phyloP scores from a whole-genome alignment of 352 stramenopile species.

The Phytopythium mirpurense region DNA sequence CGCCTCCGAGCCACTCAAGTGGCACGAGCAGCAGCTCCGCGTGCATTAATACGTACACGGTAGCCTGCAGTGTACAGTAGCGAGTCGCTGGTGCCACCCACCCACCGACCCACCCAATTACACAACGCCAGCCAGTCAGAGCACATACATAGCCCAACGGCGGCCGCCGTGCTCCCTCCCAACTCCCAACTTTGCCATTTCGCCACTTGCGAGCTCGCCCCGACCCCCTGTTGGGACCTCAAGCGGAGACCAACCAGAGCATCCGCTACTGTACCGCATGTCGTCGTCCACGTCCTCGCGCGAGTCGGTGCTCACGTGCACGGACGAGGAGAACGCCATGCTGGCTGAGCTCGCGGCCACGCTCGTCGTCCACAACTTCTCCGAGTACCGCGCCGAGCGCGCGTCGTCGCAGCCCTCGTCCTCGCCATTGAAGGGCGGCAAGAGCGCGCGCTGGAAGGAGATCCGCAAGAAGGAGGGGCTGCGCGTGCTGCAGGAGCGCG shows the following conservation, averaged over 20 bases:
- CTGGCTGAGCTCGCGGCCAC: slow-evolving; percentile 25
- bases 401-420: slow-evolving; percentile 22
- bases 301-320: not conserved
- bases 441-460: slow-evolving; percentile 27
- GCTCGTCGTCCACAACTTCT: slow-evolving; percentile 37
- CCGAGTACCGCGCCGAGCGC: slow-evolving; percentile 32
- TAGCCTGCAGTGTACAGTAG: no score
- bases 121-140: no score
- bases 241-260: no score
- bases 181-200: no score
- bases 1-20: not conserved
- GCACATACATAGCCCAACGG: no score
- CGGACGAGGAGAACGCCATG: slow-evolving; percentile 13
- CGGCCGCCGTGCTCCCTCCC: no score
- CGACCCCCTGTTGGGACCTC: no score
- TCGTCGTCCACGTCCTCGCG: not conserved
- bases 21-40: no score
- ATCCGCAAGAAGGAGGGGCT: slow-evolving; percentile 21
- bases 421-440: slow-evolving; percentile 26
- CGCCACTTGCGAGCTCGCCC: no score
- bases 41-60: no score
- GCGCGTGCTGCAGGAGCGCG: slow-evolving; percentile 25
- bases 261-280: not conserved
- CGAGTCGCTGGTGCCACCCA: no score
- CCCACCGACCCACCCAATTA: no score